phyloP scores from a whole-genome alignment of 2,329 filamentous ascomycete genomes.

The Sporothrix schenckii region DNA sequence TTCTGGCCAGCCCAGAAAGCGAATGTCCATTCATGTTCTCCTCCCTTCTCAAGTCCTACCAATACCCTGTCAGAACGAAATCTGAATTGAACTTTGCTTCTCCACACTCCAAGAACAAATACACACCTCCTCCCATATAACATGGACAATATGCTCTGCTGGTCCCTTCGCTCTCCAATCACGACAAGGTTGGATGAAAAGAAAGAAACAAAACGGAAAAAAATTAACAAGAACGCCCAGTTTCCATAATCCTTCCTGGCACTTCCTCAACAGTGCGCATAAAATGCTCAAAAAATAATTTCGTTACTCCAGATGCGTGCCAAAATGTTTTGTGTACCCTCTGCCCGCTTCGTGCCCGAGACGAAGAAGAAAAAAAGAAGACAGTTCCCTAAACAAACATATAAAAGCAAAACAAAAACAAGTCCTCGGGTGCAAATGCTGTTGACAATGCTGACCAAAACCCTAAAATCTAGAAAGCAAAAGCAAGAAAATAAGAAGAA shows the following conservation, averaged over 20 bases:
- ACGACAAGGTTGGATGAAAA: not conserved
- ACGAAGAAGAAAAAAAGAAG: conserved; percentile 18
- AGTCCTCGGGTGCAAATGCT: conserved; percentile 29
- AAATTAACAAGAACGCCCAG: conserved; percentile 14
- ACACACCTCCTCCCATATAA: not conserved
- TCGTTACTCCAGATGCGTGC: conserved; percentile 31
- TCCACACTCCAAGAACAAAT: not conserved
- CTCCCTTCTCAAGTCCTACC: conserved; percentile 3
- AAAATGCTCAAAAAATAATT: conserved; percentile 32
- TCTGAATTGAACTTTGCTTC: not conserved
- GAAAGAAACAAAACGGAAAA: conserved; percentile 10
- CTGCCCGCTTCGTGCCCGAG: not conserved
- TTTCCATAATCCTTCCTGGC: conserved; percentile 13
- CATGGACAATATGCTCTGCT: conserved; percentile 8
- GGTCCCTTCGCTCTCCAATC: conserved; percentile 4
- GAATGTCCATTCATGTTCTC: not conserved
- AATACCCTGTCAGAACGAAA: conserved; percentile 7
- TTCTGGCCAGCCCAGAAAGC: conserved; percentile 3
- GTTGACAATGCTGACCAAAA: conserved; percentile 33
- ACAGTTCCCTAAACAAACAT: not conserved
- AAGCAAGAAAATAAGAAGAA: not conserved
- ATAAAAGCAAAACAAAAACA: conserved; percentile 23
- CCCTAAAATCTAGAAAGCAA: conserved; percentile 11
- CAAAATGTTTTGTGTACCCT: conserved; percentile 25
- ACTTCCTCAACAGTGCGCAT: conserved; percentile 28